Percentiles rank a stretch among this genome's conserved stretches.
Evolutionary conservation across 768 basidiomycete genomes (phyloP).

Genomic region (Saitozyma podzolica): DNA sequence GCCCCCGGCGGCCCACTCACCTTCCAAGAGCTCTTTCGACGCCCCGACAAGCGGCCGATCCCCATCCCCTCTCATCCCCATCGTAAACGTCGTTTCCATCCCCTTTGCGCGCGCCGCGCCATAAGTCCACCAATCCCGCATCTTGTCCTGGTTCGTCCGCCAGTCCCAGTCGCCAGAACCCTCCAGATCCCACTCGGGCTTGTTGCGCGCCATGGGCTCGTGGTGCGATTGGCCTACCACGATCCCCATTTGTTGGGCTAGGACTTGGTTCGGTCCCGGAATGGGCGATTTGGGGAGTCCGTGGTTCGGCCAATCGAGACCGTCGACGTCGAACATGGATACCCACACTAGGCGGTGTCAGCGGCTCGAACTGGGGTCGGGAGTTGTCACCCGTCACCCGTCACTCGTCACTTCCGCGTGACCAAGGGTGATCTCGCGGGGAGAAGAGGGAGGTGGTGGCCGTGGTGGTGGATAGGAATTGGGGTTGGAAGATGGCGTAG

Average conservation of each 20-base stretch:
- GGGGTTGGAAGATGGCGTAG: too few relatives aligned
- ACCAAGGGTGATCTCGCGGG: too few relatives aligned
- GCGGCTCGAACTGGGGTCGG: neutral
- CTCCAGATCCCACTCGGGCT: slow-evolving; percentile 64
- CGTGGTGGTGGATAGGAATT: neutral
- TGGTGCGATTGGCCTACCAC: slow-evolving; percentile 73
- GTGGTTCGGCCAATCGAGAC: slow-evolving; percentile 16
- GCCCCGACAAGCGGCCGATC: slow-evolving; percentile 49
- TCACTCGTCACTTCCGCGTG: too few relatives aligned
- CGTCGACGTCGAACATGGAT: slow-evolving; percentile 28
- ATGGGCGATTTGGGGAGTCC: slow-evolving; percentile 50
- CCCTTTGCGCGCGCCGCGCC: slow-evolving; percentile 63
- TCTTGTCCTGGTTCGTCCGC: slow-evolving; percentile 57
- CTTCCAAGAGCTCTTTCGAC: slow-evolving; percentile 18
- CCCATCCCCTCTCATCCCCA: slow-evolving; percentile 66
- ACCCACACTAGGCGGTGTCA: slow-evolving; percentile 18
- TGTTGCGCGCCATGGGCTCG: slow-evolving; percentile 73
- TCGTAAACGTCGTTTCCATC: slow-evolving; percentile 65
- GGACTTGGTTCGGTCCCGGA: slow-evolving; percentile 60
- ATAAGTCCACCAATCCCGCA: slow-evolving; percentile 65
- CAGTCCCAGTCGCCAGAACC: slow-evolving; percentile 65
- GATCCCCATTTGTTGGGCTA: slow-evolving; percentile 66
- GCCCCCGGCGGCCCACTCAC: too few relatives aligned
- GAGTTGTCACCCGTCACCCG: too few relatives aligned
- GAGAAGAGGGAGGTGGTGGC: too few relatives aligned